Conservation (phyloP, 108 stramenopile genomes). For the Skeletonema marinoi region DNA sequence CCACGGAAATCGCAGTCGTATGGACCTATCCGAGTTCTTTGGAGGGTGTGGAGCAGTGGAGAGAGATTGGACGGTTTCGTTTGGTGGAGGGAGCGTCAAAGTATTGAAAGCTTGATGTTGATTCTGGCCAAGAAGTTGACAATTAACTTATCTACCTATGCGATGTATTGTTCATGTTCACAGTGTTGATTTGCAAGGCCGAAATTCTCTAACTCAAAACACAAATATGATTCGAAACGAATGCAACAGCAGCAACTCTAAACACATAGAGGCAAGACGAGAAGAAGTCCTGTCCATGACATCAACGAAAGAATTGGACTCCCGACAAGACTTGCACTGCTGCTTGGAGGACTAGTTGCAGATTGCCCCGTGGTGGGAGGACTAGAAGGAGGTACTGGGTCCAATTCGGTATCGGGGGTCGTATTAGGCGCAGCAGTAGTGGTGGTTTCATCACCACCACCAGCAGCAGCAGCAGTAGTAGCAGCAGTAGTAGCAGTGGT, state of each 20-base stretch:
- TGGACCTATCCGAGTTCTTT: constrained; percentile 28
- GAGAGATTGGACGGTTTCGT: constrained; percentile 18
- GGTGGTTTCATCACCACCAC: too few species aligned
- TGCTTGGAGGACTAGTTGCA: not conserved
- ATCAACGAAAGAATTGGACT: too few species aligned
- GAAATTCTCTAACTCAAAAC: too few species aligned
- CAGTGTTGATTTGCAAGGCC: too few species aligned
- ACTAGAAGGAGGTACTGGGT: not conserved
- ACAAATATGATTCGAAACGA: too few species aligned
- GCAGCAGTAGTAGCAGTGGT: not conserved
- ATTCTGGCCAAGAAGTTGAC: too few species aligned
- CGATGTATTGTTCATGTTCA: too few species aligned
- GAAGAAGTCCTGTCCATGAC: not conserved
- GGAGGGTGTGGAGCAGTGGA: constrained; percentile 37
- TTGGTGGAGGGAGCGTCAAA: not conserved
- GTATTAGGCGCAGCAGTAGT: not conserved
- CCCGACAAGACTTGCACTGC: not conserved
- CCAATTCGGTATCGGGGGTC: not conserved
- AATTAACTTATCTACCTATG: too few species aligned
- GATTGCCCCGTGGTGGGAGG: not conserved
- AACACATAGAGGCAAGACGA: not conserved
- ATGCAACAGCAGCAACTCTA: not conserved
- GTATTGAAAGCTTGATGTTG: not conserved
- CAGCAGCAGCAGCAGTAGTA: too few species aligned
- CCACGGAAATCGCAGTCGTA: constrained; percentile 27